phyloP scores from a whole-genome alignment of 768 basidiomycete species.

The Chlorophyllum brunneum region DNA sequence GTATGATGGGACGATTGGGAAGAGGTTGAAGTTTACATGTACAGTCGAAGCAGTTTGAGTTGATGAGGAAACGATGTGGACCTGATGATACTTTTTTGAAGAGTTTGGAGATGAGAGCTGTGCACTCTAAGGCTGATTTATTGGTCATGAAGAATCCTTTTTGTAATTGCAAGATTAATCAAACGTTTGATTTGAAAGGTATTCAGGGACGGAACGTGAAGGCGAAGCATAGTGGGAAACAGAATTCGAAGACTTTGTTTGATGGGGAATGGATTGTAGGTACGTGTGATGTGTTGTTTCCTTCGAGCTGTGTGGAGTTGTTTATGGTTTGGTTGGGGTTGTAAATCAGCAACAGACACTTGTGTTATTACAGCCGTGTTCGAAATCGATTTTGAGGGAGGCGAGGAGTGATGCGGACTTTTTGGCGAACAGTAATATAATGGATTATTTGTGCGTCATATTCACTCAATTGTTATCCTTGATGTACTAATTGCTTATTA shows the following conservation, averaged over 20 bases:
- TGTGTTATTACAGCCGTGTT: constrained; percentile 67
- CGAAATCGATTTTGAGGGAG: constrained; percentile 66
- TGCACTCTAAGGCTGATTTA: constrained; percentile 68
- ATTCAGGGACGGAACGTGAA: constrained; percentile 77
- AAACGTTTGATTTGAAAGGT: constrained; percentile 81
- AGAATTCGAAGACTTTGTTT: constrained; percentile 56
- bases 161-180: constrained; percentile 59
- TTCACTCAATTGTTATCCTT: not conserved
- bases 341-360: constrained; percentile 62
- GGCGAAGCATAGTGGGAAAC: constrained; percentile 26
- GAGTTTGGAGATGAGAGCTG: constrained; percentile 63
- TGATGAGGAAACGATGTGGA: constrained; percentile 60
- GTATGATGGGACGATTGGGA: constrained; percentile 77
- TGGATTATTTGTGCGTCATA: constrained; percentile 74
- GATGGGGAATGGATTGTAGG: constrained; percentile 88
- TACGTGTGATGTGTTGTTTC: constrained; percentile 21
- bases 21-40: constrained; percentile 71
- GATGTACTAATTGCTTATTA: constrained; percentile 20
- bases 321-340: constrained; percentile 29
- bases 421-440: constrained; percentile 71
- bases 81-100: constrained; percentile 56
- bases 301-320: not conserved
- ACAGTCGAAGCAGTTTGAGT: constrained; percentile 80
- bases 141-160: constrained; percentile 87
- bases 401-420: constrained; percentile 72